Percentiles rank a stretch among this genome's conserved stretches.
These are phyloP conservation scores for Arxiozyma slooffiae DNA, from an alignment of 1,139 yeast genomes.

Conservation along the genomic window DNA sequence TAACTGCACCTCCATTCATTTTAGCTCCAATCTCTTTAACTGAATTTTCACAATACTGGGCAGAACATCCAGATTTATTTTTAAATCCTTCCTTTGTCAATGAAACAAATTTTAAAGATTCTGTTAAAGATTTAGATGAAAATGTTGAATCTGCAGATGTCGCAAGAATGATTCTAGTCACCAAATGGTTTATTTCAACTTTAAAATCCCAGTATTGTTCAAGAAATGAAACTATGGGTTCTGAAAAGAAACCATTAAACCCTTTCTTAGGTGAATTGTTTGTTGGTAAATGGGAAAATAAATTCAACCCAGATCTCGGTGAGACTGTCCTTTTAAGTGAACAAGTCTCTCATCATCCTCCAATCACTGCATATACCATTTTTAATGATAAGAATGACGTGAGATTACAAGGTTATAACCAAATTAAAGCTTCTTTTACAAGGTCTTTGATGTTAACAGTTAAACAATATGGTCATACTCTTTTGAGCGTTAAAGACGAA, in stretches of 20 bases:
- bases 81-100: conserved; percentile 53
- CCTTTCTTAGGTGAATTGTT: conserved; percentile 91
- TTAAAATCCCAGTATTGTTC: conserved; percentile 89
- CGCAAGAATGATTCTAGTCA: conserved; percentile 62
- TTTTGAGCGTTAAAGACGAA: conserved; percentile 59
- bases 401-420: conserved; percentile 77
- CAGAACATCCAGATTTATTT: conserved; percentile 78
- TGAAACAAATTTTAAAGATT: conserved; percentile 26
- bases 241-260: conserved; percentile 91
- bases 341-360: conserved; percentile 95
- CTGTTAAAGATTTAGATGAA: conserved; percentile 26
- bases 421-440: conserved; percentile 75
- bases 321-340: conserved; percentile 73
- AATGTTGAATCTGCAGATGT: conserved; percentile 33
- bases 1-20: conserved; percentile 98
- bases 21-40: conserved; percentile 79
- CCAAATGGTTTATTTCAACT: conserved; percentile 86
- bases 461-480: conserved; percentile 86
- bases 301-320: conserved; percentile 43
- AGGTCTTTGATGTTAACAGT: conserved; percentile 55
- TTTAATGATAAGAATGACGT: conserved; percentile 62
- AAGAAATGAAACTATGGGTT: conserved; percentile 79
- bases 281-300: conserved; percentile 73
- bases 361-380: conserved; percentile 81
- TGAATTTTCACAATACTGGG: conserved; percentile 90